phyloP scores from a whole-genome alignment of 163 green algal genomes.

The Scenedesmus sp. region DNA sequence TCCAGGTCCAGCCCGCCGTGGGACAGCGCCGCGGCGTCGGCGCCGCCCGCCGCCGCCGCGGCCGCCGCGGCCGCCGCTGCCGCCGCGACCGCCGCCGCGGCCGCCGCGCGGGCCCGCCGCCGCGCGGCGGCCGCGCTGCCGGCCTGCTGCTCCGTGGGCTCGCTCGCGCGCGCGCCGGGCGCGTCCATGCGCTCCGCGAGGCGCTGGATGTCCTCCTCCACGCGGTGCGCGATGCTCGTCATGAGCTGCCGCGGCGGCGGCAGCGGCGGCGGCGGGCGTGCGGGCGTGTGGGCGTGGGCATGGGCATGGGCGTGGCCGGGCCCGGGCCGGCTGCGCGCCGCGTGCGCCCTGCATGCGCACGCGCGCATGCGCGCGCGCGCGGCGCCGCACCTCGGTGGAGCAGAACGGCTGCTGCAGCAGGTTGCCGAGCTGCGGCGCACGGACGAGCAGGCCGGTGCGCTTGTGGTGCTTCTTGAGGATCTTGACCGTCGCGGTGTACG shows the following conservation, averaged over 20 bases:
- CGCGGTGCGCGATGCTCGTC: slow-evolving; percentile 50
- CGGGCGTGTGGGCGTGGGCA: neutral
- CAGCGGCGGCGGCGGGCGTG: neutral
- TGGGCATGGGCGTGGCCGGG: no score
- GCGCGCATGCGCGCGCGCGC: no score
- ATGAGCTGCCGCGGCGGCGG: slow-evolving; percentile 41
- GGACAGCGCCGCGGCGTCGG: neutral
- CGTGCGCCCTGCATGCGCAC: no score
- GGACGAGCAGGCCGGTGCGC: slow-evolving; percentile 59
- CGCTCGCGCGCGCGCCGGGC: neutral
- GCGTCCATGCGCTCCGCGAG: slow-evolving; percentile 42
- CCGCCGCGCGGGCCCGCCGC: slow-evolving; percentile 10
- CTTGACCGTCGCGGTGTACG: slow-evolving; percentile 89
- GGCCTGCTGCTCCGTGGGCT: slow-evolving; percentile 16
- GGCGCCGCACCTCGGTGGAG: slow-evolving; percentile 56
- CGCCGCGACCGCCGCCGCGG: neutral
- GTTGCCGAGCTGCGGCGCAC: slow-evolving; percentile 57
- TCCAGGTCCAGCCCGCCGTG: slow-evolving; percentile 40
- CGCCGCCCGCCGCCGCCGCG: slow-evolving; percentile 12
- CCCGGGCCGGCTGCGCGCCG: no score
- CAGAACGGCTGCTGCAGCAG: slow-evolving; percentile 66
- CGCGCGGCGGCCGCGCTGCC: neutral
- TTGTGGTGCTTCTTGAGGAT: slow-evolving; percentile 92
- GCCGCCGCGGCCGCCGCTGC: neutral
- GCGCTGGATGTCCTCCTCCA: slow-evolving; percentile 50